These are phyloP conservation scores for Paramecium caudatum DNA, from an alignment of 73 alveolate species.

Conservation along the genomic window DNA sequence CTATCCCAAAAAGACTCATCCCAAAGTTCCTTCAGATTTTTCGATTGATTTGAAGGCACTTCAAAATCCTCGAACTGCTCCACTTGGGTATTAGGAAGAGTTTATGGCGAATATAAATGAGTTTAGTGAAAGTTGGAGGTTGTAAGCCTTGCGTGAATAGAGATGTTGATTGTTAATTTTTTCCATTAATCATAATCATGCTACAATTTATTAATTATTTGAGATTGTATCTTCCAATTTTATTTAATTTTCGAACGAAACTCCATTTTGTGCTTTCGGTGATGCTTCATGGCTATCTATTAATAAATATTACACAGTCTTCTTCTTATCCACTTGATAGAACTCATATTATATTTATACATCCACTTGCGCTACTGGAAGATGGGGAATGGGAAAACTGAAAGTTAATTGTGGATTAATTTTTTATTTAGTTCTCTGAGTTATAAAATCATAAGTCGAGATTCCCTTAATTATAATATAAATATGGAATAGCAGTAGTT, in stretches of 20 bases:
- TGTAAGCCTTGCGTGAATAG: background rate
- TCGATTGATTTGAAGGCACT: slow-evolving; percentile 20
- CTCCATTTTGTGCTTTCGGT: too few relatives aligned
- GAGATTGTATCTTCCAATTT: too few relatives aligned
- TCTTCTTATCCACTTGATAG: background rate
- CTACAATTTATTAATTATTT: too few relatives aligned
- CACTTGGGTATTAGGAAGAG: slow-evolving; percentile 63
- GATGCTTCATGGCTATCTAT: too few relatives aligned
- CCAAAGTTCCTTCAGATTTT: slow-evolving; percentile 2
- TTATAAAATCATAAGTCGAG: slow-evolving; percentile 41
- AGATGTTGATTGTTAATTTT: too few relatives aligned
- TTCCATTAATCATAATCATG: too few relatives aligned
- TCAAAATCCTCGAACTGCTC: slow-evolving; percentile 47
- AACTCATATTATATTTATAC: too few relatives aligned
- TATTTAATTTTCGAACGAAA: too few relatives aligned
- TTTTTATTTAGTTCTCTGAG: background rate
- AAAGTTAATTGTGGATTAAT: background rate
- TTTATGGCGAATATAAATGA: slow-evolving; percentile 63
- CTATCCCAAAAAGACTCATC: background rate
- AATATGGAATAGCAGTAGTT: slow-evolving; percentile 21
- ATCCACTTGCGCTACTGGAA: too few relatives aligned
- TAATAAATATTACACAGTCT: slow-evolving; percentile 15
- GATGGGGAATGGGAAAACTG: background rate
- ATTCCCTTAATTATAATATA: slow-evolving; percentile 27
- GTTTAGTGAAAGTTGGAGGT: slow-evolving; percentile 64